Conservation (phyloP, 805 yeast species). For the Cyberlindnera amylophila region DNA sequence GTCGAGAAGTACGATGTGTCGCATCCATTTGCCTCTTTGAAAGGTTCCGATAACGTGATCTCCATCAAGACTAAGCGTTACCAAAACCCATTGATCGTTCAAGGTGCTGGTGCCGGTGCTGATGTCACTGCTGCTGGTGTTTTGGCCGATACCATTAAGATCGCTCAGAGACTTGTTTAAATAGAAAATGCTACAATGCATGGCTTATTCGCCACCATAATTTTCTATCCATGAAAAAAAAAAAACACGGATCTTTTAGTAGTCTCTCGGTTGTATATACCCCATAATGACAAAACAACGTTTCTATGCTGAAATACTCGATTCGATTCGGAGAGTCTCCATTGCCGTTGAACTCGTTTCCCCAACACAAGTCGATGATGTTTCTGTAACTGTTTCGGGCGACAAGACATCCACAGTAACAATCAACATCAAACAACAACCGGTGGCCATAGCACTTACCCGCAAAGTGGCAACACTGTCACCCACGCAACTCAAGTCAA, state of each 20-base stretch:
- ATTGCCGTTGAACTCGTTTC: constrained; percentile 10
- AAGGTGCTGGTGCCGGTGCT: constrained; percentile 96
- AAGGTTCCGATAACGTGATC: constrained; percentile 95
- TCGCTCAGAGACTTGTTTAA: constrained; percentile 69
- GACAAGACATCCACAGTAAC: neutral
- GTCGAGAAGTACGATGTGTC: constrained; percentile 81
- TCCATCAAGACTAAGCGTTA: constrained; percentile 90
- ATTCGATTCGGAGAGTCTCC: constrained; percentile 16
- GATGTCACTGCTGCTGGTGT: constrained; percentile 85
- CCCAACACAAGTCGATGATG: neutral
- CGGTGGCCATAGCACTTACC: constrained; percentile 1
- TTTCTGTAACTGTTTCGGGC: neutral
- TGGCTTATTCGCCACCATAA: no score
- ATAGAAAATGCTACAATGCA: no score
- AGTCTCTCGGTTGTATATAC: no score
- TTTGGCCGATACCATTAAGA: constrained; percentile 86
- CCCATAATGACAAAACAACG: no score
- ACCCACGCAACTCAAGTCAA: constrained; percentile 3
- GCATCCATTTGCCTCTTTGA: constrained; percentile 93
- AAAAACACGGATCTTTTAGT: no score
- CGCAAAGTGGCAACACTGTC: neutral
- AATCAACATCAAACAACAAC: neutral
- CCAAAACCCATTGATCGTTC: constrained; percentile 87
- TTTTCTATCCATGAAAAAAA: no score
- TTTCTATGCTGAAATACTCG: constrained; percentile 16